Conservation (phyloP, 257 asterid species). For the Anisodus acutangulus region DNA sequence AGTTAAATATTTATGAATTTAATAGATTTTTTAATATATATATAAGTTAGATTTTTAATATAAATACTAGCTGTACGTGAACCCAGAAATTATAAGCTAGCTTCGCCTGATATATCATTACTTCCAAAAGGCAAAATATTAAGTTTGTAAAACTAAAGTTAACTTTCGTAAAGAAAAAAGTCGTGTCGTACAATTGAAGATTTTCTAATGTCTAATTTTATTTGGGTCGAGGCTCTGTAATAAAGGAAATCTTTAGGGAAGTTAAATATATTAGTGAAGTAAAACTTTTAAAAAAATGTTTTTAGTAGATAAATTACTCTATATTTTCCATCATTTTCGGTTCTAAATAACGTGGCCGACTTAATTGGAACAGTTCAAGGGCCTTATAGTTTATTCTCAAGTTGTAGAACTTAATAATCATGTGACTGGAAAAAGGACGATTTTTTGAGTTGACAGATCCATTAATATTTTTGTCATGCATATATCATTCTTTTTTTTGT, state of each 20-base stretch:
- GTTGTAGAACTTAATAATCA: constrained; percentile 2
- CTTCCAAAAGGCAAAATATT: neutral
- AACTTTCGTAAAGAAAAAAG: no score
- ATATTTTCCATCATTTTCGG: neutral
- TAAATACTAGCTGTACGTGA: no score
- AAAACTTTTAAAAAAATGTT: neutral
- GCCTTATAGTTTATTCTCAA: neutral
- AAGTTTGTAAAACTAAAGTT: no score
- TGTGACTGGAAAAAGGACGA: neutral
- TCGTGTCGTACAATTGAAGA: no score
- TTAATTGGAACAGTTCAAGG: neutral
- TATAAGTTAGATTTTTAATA: no score
- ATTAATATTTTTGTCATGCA: neutral
- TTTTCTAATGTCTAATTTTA: no score
- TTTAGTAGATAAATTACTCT: neutral
- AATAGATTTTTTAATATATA: no score
- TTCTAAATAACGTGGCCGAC: constrained; percentile 23
- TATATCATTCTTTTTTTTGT: neutral
- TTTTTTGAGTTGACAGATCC: constrained; percentile 18
- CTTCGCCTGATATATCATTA: no score
- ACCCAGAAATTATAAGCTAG: no score
- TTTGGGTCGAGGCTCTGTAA: no score
- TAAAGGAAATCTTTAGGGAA: neutral
- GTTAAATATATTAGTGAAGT: neutral
- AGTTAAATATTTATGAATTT: no score